These are phyloP conservation scores for Solanum lycopersicoides DNA, from an alignment of 257 asterid species.

Conservation along the genomic window DNA sequence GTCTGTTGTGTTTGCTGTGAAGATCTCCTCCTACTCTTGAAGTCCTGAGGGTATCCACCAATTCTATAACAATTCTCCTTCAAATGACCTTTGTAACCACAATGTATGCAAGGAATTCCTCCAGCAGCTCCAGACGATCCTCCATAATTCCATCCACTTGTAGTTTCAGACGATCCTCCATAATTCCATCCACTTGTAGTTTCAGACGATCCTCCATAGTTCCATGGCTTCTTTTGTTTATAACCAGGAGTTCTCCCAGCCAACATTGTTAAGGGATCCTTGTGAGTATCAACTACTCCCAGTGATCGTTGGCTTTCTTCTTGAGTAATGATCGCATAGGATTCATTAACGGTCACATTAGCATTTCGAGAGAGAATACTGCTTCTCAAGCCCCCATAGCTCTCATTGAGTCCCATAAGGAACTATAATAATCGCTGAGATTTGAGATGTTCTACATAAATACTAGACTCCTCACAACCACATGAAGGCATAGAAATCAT, in stretches of 20 bases:
- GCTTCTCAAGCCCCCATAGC: neutral
- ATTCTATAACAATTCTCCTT: too few species aligned
- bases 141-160: neutral
- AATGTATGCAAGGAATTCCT: too few species aligned
- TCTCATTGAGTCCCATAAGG: neutral
- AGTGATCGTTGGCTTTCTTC: neutral
- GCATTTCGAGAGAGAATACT: neutral
- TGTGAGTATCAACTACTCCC: neutral
- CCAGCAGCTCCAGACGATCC: neutral
- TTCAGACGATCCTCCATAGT: neutral
- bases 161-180: neutral
- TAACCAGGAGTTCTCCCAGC: neutral
- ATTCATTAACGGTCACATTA: too few species aligned
- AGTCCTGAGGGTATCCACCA: too few species aligned
- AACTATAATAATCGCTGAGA: neutral
- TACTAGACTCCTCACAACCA: too few species aligned
- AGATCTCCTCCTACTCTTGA: too few species aligned
- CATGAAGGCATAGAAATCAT: neutral
- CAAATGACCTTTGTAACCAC: neutral
- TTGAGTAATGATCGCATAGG: neutral
- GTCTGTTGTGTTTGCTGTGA: neutral
- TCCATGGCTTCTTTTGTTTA: too few species aligned
- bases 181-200: neutral
- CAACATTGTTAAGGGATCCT: neutral
- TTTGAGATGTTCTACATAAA: too few species aligned